phyloP scores from a whole-genome alignment of 768 basidiomycete species.

The Sistotremastrum suecicum region DNA sequence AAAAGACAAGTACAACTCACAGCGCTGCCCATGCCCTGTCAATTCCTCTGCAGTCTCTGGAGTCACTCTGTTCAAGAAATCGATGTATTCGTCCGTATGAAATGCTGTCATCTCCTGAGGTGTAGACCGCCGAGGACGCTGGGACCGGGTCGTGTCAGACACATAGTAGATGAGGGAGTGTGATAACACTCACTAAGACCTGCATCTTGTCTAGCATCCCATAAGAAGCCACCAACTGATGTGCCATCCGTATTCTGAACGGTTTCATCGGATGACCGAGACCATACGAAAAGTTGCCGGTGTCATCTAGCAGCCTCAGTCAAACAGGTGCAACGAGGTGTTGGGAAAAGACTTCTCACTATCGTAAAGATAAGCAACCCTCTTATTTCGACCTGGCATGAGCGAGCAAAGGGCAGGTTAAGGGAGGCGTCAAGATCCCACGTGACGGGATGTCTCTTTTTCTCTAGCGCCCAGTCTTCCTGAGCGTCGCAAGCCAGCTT shows the following conservation, averaged over 20 bases:
- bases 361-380: no score
- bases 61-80: slow-evolving; percentile 77
- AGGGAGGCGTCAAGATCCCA: no score
- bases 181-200: slow-evolving; percentile 47
- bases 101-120: slow-evolving; percentile 80
- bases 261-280: slow-evolving; percentile 93
- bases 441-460: no score
- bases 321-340: no score
- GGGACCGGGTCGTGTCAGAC: not conserved
- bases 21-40: slow-evolving; percentile 73
- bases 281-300: slow-evolving; percentile 66
- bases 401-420: no score
- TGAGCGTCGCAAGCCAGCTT: no score
- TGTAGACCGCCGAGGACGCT: slow-evolving; percentile 60
- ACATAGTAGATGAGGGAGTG: not conserved
- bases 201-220: slow-evolving; percentile 93
- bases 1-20: slow-evolving; percentile 30
- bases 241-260: slow-evolving; percentile 85
- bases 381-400: no score
- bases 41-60: slow-evolving; percentile 84
- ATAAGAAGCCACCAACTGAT: slow-evolving; percentile 83
- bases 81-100: slow-evolving; percentile 96
- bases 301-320: slow-evolving; percentile 8
- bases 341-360: no score
- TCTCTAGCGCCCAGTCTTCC: no score